These are phyloP conservation scores for Desmodesmus armatus DNA, from an alignment of 139 green algal genomes.

Conservation along the genomic window DNA sequence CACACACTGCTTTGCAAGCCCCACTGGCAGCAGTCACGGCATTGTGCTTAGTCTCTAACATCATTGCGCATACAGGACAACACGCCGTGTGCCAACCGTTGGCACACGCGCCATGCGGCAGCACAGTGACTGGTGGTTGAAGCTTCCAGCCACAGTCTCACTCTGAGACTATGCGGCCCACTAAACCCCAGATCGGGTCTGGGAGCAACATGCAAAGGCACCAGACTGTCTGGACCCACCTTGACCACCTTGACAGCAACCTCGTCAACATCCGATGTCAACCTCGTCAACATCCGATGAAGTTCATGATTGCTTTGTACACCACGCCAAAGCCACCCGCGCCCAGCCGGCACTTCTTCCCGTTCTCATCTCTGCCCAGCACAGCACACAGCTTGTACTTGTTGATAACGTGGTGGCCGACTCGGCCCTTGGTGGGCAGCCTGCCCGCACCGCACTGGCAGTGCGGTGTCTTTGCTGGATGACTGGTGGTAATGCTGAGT, in stretches of 20 bases:
- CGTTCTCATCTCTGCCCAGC: slow-evolving; percentile 51
- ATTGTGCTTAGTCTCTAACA: too few species aligned
- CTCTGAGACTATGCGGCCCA: too few species aligned
- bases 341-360: slow-evolving; percentile 66
- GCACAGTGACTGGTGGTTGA: not conserved
- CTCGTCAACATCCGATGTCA: slow-evolving; percentile 67
- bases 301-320: slow-evolving; percentile 82
- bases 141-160: not conserved
- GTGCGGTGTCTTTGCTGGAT: not conserved
- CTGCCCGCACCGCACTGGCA: not conserved
- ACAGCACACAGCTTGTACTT: not conserved
- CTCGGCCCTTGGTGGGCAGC: too few species aligned
- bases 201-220: not conserved
- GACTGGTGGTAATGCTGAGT: not conserved
- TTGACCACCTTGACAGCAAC: slow-evolving; percentile 85
- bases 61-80: too few species aligned
- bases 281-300: slow-evolving; percentile 70
- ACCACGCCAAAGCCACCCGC: slow-evolving; percentile 79
- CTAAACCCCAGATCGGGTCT: too few species aligned
- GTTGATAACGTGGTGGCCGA: not conserved
- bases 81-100: not conserved
- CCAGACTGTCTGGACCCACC: slow-evolving; percentile 25
- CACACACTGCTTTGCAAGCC: too few species aligned
- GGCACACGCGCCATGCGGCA: not conserved
- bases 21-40: too few species aligned